Conservation (phyloP, 2,329 filamentous ascomycete genomes). For the Metarhizium anisopliae region DNA sequence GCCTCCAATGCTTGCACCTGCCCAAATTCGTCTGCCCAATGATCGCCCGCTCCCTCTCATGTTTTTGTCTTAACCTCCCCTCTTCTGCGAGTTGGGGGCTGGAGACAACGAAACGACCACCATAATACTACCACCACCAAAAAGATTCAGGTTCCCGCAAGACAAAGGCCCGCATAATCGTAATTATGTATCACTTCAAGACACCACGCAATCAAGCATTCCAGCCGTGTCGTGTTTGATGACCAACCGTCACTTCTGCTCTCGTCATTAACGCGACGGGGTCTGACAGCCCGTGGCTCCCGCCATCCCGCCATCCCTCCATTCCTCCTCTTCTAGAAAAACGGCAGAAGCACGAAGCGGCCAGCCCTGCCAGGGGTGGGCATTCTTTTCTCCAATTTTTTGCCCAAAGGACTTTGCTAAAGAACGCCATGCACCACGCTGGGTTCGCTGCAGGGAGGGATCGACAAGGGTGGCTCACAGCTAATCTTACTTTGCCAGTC, state of each 20-base stretch:
- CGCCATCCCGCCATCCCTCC: background rate
- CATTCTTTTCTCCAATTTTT: background rate
- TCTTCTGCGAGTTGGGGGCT: background rate
- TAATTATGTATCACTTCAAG: background rate
- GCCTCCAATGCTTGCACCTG: too few relatives aligned
- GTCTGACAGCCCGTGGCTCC: background rate
- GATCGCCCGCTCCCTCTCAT: too few relatives aligned
- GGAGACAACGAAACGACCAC: too few relatives aligned
- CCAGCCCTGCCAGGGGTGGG: background rate
- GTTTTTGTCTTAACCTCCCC: background rate
- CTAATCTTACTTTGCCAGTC: conserved; percentile 2
- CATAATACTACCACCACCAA: too few relatives aligned
- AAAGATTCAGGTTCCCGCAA: too few relatives aligned
- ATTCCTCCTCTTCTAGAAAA: conserved; percentile 18
- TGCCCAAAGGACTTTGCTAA: background rate
- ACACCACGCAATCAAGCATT: background rate
- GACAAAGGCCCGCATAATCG: too few relatives aligned
- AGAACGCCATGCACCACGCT: background rate
- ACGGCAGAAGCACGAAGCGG: conserved; percentile 18
- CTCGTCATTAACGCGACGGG: background rate
- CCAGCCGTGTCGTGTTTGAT: background rate
- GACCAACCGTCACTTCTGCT: background rate
- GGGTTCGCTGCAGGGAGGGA: conserved; percentile 1
- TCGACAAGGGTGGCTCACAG: conserved; percentile 2
- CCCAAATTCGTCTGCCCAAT: too few relatives aligned